phyloP scores from a whole-genome alignment of 2,329 filamentous ascomycete species.

The Trichoderma sp. region DNA sequence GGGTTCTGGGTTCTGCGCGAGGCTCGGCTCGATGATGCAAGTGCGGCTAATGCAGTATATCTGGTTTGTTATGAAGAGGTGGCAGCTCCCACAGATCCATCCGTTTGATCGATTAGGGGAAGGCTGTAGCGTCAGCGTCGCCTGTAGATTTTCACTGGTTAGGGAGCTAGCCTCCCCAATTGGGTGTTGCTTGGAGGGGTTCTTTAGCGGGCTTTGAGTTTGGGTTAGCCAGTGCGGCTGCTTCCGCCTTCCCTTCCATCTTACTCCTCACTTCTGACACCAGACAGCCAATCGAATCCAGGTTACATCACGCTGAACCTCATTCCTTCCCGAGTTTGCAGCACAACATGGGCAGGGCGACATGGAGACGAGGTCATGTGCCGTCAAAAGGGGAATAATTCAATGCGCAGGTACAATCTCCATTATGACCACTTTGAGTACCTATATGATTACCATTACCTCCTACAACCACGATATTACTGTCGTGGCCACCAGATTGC shows the following conservation, averaged over 20 bases:
- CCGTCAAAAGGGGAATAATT: neutral
- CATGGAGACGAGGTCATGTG: neutral
- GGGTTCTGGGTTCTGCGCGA: neutral
- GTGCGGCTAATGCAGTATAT: neutral
- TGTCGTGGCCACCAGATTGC: neutral
- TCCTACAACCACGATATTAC: neutral
- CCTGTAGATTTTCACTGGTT: neutral
- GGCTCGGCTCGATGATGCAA: conserved; percentile 9
- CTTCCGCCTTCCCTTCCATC: neutral
- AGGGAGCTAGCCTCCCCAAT: neutral
- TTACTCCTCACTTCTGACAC: neutral
- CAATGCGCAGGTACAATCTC: neutral
- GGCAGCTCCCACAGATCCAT: neutral
- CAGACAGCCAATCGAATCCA: neutral
- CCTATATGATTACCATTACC: neutral
- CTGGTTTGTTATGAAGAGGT: neutral
- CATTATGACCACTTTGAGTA: neutral
- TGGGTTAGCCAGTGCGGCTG: neutral
- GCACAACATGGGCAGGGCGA: neutral
- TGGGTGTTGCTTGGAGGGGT: neutral
- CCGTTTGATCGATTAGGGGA: neutral
- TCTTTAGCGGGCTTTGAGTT: neutral
- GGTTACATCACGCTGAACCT: neutral
- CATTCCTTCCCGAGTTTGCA: neutral
- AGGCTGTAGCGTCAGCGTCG: neutral